Evolutionary conservation across 768 basidiomycete species (phyloP).

Genomic region (Russula griseocarnosa): DNA sequence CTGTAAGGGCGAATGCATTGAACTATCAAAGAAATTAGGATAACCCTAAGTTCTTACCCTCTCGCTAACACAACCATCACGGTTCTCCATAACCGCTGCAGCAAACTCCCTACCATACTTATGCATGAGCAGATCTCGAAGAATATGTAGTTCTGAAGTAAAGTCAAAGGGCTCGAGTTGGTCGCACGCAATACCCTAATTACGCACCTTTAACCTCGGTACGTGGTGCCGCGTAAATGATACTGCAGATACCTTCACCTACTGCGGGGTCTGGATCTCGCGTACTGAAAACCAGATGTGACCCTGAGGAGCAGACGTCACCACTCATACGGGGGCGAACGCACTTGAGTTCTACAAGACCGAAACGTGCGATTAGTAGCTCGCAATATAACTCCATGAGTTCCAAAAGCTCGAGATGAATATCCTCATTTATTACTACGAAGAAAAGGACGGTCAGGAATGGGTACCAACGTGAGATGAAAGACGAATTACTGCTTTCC

Average conservation of each 20-base stretch:
- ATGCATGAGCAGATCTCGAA: conserved; percentile 93
- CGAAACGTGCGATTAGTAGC: conserved; percentile 87
- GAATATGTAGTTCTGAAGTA: conserved; percentile 71
- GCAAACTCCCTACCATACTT: conserved; percentile 94
- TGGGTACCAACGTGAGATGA: conserved; percentile 26
- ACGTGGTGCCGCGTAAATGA: conserved; percentile 88
- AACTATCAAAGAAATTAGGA: not conserved
- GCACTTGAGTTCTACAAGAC: conserved; percentile 84
- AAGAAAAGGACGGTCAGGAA: conserved; percentile 14
- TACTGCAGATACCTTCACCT: conserved; percentile 77
- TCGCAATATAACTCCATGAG: conserved; percentile 93
- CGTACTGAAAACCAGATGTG: conserved; percentile 41
- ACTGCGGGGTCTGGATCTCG: conserved; percentile 86
- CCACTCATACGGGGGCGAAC: conserved; percentile 30
- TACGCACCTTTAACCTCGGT: conserved; percentile 80
- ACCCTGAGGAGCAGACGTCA: not conserved
- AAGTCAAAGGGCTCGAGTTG: conserved; percentile 1
- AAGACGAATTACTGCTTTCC: conserved; percentile 63
- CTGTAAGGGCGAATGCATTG: conserved; percentile 37
- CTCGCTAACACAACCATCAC: conserved; percentile 72
- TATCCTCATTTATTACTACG: conserved; percentile 78
- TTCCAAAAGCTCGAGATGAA: conserved; percentile 84
- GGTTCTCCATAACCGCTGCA: conserved; percentile 80
- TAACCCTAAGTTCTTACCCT: conserved; percentile 50
- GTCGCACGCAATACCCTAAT: not conserved